These are phyloP conservation scores for Castanea sativa DNA, from an alignment of 306 rosid genomes.

Conservation along the genomic window DNA sequence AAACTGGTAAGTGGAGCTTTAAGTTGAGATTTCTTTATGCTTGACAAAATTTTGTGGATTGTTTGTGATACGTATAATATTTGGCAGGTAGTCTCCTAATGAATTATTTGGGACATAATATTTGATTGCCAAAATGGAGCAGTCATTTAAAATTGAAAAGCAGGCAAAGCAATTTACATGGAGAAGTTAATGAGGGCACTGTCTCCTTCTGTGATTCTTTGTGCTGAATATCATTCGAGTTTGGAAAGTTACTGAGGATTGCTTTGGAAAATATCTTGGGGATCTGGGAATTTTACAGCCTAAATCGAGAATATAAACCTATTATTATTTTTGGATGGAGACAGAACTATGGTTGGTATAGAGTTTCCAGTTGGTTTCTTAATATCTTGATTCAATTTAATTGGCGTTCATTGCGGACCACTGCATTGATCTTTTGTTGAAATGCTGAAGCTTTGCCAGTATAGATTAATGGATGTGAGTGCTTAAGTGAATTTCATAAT, in stretches of 20 bases:
- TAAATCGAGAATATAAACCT: neutral
- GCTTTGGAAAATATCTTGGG: neutral
- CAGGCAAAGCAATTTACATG: neutral
- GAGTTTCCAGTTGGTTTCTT: conserved; percentile 25
- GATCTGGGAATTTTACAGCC: neutral
- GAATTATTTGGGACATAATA: conserved; percentile 5
- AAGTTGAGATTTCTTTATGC: neutral
- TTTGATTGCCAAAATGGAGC: conserved; percentile 2
- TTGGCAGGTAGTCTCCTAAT: neutral
- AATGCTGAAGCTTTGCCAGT: conserved; percentile 77
- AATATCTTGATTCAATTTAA: conserved; percentile 56
- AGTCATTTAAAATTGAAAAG: neutral
- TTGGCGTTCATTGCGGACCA: conserved; percentile 80
- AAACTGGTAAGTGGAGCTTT: conserved; percentile 41
- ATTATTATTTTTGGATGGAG: neutral
- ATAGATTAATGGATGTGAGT: conserved; percentile 77
- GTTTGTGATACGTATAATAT: neutral
- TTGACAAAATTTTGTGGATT: neutral
- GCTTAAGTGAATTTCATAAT: conserved; percentile 14
- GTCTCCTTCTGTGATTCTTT: neutral
- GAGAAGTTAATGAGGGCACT: neutral
- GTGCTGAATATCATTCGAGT: neutral
- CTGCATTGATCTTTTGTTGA: conserved; percentile 63
- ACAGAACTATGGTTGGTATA: conserved; percentile 6
- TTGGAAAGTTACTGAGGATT: conserved; percentile 6